Conservation (phyloP, 225 moss, liverwort and hornwort species). For the Antitrichia curtipendula region DNA sequence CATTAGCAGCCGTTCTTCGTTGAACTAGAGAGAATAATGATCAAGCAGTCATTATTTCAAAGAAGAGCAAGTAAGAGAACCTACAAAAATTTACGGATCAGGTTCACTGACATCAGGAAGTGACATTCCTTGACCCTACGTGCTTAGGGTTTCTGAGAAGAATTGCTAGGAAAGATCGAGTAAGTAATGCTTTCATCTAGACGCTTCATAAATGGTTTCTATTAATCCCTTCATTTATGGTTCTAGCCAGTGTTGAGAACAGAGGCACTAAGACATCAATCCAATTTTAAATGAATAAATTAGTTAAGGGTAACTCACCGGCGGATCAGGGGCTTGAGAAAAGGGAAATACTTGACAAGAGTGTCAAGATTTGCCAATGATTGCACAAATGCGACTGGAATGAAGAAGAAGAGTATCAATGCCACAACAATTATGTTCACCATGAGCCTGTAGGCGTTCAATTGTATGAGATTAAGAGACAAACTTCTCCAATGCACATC, state of each 20-base stretch:
- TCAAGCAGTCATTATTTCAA: neutral
- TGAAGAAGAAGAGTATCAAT: conserved; percentile 54
- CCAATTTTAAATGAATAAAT: neutral
- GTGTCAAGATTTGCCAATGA: conserved; percentile 70
- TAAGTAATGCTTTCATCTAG: neutral
- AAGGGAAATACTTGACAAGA: conserved; percentile 29
- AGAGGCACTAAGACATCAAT: neutral
- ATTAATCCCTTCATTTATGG: neutral
- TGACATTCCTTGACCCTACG: neutral
- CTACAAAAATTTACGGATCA: neutral
- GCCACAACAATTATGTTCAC: conserved; percentile 23
- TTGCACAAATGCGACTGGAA: conserved; percentile 75
- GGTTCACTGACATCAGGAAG: neutral
- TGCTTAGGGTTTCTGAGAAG: neutral
- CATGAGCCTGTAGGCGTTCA: conserved; percentile 33
- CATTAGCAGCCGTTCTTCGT: neutral
- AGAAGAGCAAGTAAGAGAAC: neutral
- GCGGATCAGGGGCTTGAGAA: conserved; percentile 34
- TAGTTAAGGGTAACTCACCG: conserved; percentile 16
- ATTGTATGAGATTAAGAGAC: conserved; percentile 34
- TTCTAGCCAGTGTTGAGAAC: neutral
- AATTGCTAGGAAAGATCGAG: neutral
- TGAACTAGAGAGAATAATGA: neutral
- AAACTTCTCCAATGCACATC: conserved; percentile 78
- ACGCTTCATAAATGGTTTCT: neutral